These are phyloP conservation scores for Boletus bicolor DNA, from an alignment of 768 basidiomycete genomes.

Conservation along the genomic window DNA sequence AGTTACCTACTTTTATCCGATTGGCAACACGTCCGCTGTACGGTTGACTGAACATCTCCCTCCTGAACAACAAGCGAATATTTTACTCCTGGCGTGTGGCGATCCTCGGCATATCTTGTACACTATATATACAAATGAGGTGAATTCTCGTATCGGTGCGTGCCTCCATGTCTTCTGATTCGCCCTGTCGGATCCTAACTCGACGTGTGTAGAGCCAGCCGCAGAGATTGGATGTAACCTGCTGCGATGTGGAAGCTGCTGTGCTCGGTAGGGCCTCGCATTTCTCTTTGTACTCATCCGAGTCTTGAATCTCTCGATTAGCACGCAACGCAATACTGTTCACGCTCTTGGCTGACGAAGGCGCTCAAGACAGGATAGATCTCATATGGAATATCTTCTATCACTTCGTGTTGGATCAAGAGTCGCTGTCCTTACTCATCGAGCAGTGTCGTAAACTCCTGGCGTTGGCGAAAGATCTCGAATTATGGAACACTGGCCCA, in stretches of 20 bases:
- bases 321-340: constrained; percentile 31
- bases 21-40: constrained; percentile 57
- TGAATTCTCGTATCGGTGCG: constrained; percentile 9
- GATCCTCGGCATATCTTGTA: constrained; percentile 55
- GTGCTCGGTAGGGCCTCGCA: constrained; percentile 23
- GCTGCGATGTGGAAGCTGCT: constrained; percentile 30
- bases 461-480: constrained; percentile 11
- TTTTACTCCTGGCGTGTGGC: constrained; percentile 55
- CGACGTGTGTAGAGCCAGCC: constrained; percentile 13
- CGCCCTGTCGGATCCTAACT: not conserved
- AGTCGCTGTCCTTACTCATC: constrained; percentile 23
- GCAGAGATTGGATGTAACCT: constrained; percentile 29
- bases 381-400: constrained; percentile 33
- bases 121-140: constrained; percentile 35
- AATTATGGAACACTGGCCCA: constrained; percentile 27
- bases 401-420: constrained; percentile 26
- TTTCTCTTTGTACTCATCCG: not conserved
- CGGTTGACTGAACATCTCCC: constrained; percentile 46
- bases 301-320: constrained; percentile 1
- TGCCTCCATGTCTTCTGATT: not conserved
- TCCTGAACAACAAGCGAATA: constrained; percentile 44
- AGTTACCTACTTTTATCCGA: constrained; percentile 50
- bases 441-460: constrained; percentile 28
- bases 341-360: constrained; percentile 27
- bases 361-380: constrained; percentile 12